These are phyloP conservation scores for Chaetothyriales sp. DNA, from an alignment of 2,329 filamentous ascomycete genomes.

Conservation along the genomic window DNA sequence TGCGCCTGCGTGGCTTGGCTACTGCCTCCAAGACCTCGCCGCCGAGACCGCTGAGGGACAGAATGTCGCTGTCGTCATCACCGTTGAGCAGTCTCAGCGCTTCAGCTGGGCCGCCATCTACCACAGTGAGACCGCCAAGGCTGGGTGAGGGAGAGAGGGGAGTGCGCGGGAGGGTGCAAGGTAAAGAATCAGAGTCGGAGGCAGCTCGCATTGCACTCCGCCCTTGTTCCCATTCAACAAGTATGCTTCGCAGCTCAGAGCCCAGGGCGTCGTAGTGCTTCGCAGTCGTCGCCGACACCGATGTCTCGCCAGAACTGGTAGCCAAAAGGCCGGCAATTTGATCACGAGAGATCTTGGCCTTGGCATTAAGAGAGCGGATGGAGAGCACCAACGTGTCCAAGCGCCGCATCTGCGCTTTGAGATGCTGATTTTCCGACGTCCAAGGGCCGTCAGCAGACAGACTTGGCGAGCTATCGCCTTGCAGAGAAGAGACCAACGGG, in stretches of 20 bases:
- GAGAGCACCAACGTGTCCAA: slow-evolving; percentile 78
- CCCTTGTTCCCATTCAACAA: slow-evolving; percentile 76
- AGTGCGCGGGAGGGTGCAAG: slow-evolving; percentile 18
- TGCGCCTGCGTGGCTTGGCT: slow-evolving; percentile 56
- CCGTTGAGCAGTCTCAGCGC: slow-evolving; percentile 69
- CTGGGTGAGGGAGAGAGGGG: slow-evolving; percentile 33
- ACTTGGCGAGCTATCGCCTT: not conserved
- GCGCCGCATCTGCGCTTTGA: slow-evolving; percentile 75
- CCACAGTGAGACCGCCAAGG: slow-evolving; percentile 30
- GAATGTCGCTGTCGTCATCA: slow-evolving; percentile 32
- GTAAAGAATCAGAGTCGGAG: slow-evolving; percentile 24
- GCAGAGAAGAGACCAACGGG: not conserved
- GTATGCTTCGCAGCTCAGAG: slow-evolving; percentile 62
- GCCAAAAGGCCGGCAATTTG: slow-evolving; percentile 61
- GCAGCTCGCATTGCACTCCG: slow-evolving; percentile 63
- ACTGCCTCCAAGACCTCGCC: slow-evolving; percentile 83
- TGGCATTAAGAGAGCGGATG: slow-evolving; percentile 82
- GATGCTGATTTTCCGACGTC: slow-evolving; percentile 59
- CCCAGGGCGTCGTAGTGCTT: slow-evolving; percentile 91
- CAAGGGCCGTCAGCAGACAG: not conserved
- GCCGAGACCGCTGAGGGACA: slow-evolving; percentile 29
- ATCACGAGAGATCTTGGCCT: slow-evolving; percentile 79
- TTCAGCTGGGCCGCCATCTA: slow-evolving; percentile 45
- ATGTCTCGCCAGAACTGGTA: slow-evolving; percentile 46
- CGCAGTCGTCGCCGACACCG: slow-evolving; percentile 65